Conservation (phyloP, 192 early-diverging fungal species). For the Obelidium mucronatum region DNA sequence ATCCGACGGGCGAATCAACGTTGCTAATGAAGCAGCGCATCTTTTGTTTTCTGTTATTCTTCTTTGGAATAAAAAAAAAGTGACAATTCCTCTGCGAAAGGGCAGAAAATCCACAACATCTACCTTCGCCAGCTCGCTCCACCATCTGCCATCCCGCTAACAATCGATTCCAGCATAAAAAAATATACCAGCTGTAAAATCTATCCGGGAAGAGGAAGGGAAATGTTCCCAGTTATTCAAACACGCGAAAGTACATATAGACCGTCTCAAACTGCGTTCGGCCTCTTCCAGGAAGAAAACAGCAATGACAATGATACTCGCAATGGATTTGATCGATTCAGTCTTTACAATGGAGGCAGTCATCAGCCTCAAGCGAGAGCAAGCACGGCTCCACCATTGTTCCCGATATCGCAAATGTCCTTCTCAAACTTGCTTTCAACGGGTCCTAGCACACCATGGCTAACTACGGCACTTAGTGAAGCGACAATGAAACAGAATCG, state of each 20-base stretch:
- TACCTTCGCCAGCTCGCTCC: too few relatives aligned
- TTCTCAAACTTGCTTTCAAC: neutral
- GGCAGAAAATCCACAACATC: neutral
- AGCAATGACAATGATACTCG: neutral
- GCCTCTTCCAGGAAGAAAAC: neutral
- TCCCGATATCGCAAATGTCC: neutral
- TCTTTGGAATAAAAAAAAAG: too few relatives aligned
- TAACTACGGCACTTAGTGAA: conserved; percentile 44
- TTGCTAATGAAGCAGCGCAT: conserved; percentile 59
- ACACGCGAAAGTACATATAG: neutral
- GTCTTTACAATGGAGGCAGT: neutral
- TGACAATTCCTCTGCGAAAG: conserved; percentile 1
- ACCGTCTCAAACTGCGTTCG: neutral
- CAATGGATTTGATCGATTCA: neutral
- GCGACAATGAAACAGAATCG: conserved; percentile 52
- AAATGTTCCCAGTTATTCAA: too few relatives aligned
- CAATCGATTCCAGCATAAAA: neutral
- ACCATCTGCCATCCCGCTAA: too few relatives aligned
- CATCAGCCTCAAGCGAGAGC: neutral
- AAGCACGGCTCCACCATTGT: neutral
- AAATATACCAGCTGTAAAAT: too few relatives aligned
- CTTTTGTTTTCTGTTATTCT: neutral
- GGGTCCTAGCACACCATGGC: conserved; percentile 29
- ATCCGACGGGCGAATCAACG: conserved; percentile 61
- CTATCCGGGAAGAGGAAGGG: too few relatives aligned